Evolutionary conservation across 2,329 filamentous ascomycete genomes (phyloP), one percentile per base, ranked within the genome.

Genomic region (Teratosphaeria epicoccoides): DNA sequence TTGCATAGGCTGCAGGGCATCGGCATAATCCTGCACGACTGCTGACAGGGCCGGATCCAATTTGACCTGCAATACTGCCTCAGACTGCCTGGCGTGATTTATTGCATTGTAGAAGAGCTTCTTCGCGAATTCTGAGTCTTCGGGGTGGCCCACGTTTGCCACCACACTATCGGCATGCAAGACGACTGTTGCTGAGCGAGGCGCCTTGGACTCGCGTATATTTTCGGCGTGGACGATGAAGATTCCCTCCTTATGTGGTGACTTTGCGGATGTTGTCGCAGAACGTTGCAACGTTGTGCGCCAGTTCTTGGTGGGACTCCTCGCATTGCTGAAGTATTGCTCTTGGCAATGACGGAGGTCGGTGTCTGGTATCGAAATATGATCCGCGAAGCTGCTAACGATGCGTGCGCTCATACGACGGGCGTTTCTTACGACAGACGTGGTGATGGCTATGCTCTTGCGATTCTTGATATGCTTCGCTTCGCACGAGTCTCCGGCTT

Each of bases 191-290:
- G 9, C 28, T 11, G 33, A 17, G n/a, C 17, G 33, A 4, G 3
- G 33, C 10, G 33, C 9, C 10, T 17, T 17, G 20, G 33, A 20
- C 3, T 9, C n/a, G 14, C n/a, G n/a, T 43, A 26, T 17, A n/a
- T 46, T 50, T 10, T 37, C 49, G 10, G 33, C 49, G 40, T 50
- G 40, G 11, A 26, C 28, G 10, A 29, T n/a, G 24, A 47, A 49
- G 29, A 40, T 49, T 12, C 17, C 12, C 20, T 37, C 23, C 11
- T 22, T 43, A 24, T 50, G 49, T 25, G 46, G 14, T 11, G 40
- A 10, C 26, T 46, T 28, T 10, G 37, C 24, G 12, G 23, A 25
- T 12, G 17, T 12, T 40, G 33, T 17, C 14, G 14, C 7, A 40
- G 33, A 17, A 17, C 20, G 33, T 17, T 17, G 14, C 33, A 7